Evolutionary conservation across 176 grass and related monocot genomes (phyloP).

Genomic region (Luzula sylvatica): DNA sequence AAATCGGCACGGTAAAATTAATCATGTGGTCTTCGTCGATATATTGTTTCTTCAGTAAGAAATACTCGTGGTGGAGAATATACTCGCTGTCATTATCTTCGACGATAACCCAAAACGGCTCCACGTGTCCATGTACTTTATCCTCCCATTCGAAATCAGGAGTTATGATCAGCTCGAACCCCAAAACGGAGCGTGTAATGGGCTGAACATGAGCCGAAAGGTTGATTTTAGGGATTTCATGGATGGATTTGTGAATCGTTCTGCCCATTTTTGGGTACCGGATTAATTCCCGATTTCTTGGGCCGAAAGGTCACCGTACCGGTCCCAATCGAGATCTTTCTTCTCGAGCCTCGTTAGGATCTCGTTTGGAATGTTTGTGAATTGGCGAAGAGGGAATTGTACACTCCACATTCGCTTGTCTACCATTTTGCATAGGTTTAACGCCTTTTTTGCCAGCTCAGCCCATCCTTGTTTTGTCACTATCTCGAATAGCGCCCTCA

Average conservation of each 20-base stretch:
- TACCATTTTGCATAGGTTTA: slow-evolving; percentile 97
- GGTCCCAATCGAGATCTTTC: slow-evolving; percentile 90
- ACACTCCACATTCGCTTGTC: slow-evolving; percentile 97
- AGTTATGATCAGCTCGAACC: slow-evolving; percentile 86
- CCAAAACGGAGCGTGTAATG: slow-evolving; percentile 65
- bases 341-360: slow-evolving; percentile 93
- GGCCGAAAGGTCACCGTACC: slow-evolving; percentile 81
- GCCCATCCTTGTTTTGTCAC: slow-evolving; percentile 94
- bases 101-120: slow-evolving; percentile 97
- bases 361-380: slow-evolving; percentile 85
- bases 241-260: slow-evolving; percentile 77
- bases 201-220: slow-evolving; percentile 93
- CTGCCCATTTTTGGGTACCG: slow-evolving; percentile 63
- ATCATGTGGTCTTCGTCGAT: slow-evolving; percentile 88
- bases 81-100: slow-evolving; percentile 95
- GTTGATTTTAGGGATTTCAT: slow-evolving; percentile 85
- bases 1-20: slow-evolving; percentile 86
- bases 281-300: slow-evolving; percentile 92
- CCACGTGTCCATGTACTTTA: slow-evolving; percentile 82
- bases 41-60: slow-evolving; percentile 95
- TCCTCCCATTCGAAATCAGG: slow-evolving; percentile 98
- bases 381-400: slow-evolving; percentile 81
- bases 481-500: slow-evolving; percentile 79
- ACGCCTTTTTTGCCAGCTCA: slow-evolving; percentile 77
- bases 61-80: slow-evolving; percentile 97